Conservation (phyloP, 495 filamentous ascomycete species). For the Mycothermus thermophilus region DNA sequence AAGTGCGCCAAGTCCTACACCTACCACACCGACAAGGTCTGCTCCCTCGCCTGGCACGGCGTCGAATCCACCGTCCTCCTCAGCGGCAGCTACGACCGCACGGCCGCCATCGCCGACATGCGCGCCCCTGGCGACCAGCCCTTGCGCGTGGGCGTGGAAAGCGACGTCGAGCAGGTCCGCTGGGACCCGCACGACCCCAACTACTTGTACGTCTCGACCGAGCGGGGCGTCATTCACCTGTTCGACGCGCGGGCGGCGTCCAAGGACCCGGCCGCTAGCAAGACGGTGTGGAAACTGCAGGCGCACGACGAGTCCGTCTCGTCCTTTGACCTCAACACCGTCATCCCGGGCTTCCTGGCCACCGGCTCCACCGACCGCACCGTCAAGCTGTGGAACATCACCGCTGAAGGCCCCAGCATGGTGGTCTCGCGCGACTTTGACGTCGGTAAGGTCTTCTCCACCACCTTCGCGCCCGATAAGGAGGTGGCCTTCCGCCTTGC, state of each 20-base stretch:
- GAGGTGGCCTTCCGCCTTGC: slow-evolving; percentile 84
- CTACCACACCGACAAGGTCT: slow-evolving; percentile 89
- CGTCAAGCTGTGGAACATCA: slow-evolving; percentile 93
- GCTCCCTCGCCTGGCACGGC: slow-evolving; percentile 85
- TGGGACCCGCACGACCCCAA: slow-evolving; percentile 91
- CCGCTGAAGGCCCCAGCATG: slow-evolving; percentile 64
- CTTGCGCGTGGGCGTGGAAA: slow-evolving; percentile 80
- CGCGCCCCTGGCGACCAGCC: slow-evolving; percentile 65
- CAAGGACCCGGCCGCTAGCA: slow-evolving; percentile 52
- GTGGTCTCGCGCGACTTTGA: slow-evolving; percentile 84
- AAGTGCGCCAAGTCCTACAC: slow-evolving; percentile 91
- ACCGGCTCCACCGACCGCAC: slow-evolving; percentile 87
- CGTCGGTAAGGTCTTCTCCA: slow-evolving; percentile 88
- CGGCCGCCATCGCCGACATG: slow-evolving; percentile 85
- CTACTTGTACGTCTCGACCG: slow-evolving; percentile 90
- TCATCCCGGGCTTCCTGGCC: slow-evolving; percentile 81
- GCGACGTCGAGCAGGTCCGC: slow-evolving; percentile 79
- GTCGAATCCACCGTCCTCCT: slow-evolving; percentile 75
- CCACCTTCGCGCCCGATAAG: slow-evolving; percentile 72
- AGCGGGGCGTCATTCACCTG: slow-evolving; percentile 77
- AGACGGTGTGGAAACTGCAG: slow-evolving; percentile 85
- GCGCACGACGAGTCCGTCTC: slow-evolving; percentile 91
- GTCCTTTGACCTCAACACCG: slow-evolving; percentile 80
- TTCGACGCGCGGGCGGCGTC: slow-evolving; percentile 65
- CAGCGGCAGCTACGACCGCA: slow-evolving; percentile 88